Evolutionary conservation across 228 moss, liverwort and hornwort species (phyloP).

Genomic region (Sphagnum fallax): DNA sequence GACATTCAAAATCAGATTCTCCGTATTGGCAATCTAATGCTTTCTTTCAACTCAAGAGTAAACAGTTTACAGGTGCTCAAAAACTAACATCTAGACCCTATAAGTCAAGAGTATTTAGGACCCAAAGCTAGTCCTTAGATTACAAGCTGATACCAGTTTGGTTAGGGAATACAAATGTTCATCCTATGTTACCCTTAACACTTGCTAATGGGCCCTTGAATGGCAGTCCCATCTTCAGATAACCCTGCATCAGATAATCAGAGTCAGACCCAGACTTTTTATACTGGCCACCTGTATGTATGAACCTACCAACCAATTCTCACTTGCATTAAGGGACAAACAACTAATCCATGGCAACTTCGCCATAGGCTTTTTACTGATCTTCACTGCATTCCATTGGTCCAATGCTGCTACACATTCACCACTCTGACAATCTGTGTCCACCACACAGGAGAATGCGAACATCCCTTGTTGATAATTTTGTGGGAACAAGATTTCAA

Average conservation of each 20-base stretch:
- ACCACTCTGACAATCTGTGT: slow-evolving; percentile 36
- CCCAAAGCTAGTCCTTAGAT: neutral
- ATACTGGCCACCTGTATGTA: neutral
- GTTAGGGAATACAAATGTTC: neutral
- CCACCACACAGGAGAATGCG: neutral
- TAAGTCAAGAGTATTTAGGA: too few relatives aligned
- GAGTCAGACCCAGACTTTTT: neutral
- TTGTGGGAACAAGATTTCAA: neutral
- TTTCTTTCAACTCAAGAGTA: neutral
- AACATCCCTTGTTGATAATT: neutral
- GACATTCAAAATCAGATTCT: neutral
- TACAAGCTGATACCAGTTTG: neutral
- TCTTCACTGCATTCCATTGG: slow-evolving; percentile 34
- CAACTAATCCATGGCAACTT: slow-evolving; percentile 49
- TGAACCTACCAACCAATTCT: slow-evolving; percentile 40
- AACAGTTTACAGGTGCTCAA: too few relatives aligned
- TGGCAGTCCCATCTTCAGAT: too few relatives aligned
- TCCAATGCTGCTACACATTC: slow-evolving; percentile 35
- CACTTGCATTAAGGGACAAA: slow-evolving; percentile 38
- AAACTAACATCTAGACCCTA: too few relatives aligned
- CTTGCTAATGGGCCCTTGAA: neutral
- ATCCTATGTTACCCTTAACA: neutral
- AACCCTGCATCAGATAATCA: slow-evolving; percentile 12
- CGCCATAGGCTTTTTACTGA: slow-evolving; percentile 14
- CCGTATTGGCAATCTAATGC: neutral